Evolutionary conservation across 2,329 filamentous ascomycete genomes (phyloP), one percentile per base, ranked within the genome.

Genomic region (Fusarium dimerum): DNA sequence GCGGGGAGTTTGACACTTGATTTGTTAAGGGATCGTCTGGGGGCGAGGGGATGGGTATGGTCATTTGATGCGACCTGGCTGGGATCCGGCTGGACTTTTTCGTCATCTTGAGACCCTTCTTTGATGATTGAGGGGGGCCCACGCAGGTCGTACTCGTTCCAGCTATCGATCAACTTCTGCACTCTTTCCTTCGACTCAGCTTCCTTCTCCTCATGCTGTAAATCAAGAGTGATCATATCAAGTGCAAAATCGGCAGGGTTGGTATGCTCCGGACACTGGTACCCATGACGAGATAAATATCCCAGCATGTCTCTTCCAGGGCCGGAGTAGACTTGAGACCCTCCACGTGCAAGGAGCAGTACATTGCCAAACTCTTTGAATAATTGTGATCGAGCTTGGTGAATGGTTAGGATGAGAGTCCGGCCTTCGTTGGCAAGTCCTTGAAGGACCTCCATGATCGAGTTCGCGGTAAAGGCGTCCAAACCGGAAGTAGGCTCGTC

Each of bases 201-300:
- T 66, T 92, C 88, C 17, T 80, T 76, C 2, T 77, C 72, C 32
- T 81, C 83, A 40, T 87, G 80, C 55, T 90, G 88, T 0, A 92
- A 73, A 61, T 92, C 87, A 20, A 92, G 81, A 0, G 88, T 92
- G 47, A 92, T 89, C 45, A 91, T 77, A 61, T 92, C 88, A 8
- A 92, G 77, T 0, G 86, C 87, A 66, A 90, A 92, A 66, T 92
- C 89, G 0, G 89, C 88, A 1, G 89, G 88, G 56, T 92, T 92
- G 1, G 86, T 88, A 52, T 87, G 83, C 13, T 77, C 75, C 0
- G 87, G 86, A 62, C 88, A 92, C 12, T 82, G 73, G 56, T 84
- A 82, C 1, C 87, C 86, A 17, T 85, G 73, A 0, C 65, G 66
- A 1, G 73, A 70, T 53, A 92, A 88, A 66, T 91, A 85, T 1